Percentiles rank a stretch among this genome's conserved stretches.
These are phyloP conservation scores for Hippophae tibetana DNA, from an alignment of 306 rosid species.

Conservation along the genomic window DNA sequence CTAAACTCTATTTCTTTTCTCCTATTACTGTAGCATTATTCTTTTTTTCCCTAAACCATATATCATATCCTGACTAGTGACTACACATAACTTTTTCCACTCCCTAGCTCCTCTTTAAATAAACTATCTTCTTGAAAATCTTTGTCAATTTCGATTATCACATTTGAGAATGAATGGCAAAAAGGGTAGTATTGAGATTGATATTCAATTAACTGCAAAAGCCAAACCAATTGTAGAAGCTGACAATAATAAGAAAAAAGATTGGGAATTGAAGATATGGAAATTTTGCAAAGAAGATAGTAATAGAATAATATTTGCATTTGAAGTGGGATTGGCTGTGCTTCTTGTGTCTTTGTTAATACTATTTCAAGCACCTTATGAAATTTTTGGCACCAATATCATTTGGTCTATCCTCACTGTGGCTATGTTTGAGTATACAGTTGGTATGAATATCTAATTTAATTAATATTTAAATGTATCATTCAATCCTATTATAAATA, in stretches of 20 bases:
- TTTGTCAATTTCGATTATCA: no score
- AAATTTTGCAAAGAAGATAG: slow-evolving; percentile 44
- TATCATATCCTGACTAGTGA: no score
- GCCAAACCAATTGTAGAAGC: slow-evolving; percentile 1
- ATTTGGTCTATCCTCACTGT: slow-evolving; percentile 78
- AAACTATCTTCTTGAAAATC: no score
- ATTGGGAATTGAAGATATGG: slow-evolving; percentile 35
- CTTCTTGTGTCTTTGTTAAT: slow-evolving; percentile 53
- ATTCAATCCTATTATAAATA: no score
- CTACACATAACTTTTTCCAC: no score
- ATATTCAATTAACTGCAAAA: slow-evolving; percentile 28
- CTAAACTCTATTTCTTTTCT: no score
- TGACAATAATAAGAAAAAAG: slow-evolving; percentile 9
- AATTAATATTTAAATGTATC: no score
- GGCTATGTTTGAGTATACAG: slow-evolving; percentile 73
- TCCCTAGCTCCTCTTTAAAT: no score
- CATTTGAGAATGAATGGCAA: slow-evolving; percentile 45
- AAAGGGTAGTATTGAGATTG: slow-evolving; percentile 35
- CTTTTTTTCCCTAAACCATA: no score
- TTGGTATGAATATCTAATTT: slow-evolving; percentile 34
- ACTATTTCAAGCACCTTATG: slow-evolving; percentile 55
- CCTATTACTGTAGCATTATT: no score
- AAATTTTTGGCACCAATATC: slow-evolving; percentile 47
- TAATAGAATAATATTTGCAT: slow-evolving; percentile 42
- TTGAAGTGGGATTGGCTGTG: slow-evolving; percentile 64